Conservation (phyloP, 1,139 yeast genomes). For the Kodamaea fungicola region DNA sequence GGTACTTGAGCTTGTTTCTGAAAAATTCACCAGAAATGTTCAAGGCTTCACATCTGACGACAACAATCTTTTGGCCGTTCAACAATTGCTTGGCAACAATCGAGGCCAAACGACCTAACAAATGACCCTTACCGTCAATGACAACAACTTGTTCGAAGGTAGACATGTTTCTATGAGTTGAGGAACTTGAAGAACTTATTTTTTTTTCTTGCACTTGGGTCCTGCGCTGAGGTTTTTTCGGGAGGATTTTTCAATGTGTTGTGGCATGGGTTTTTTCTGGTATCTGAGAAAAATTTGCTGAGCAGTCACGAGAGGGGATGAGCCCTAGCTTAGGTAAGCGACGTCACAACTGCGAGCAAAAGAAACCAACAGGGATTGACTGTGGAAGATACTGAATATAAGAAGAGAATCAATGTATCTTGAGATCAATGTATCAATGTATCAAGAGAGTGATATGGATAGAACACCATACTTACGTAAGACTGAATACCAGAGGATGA, state of each 20-base stretch:
- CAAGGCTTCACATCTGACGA: constrained; percentile 96
- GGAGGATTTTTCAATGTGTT: not conserved
- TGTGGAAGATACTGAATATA: no score
- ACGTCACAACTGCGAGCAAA: no score
- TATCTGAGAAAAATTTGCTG: not conserved
- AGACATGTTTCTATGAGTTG: constrained; percentile 54
- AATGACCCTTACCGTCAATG: constrained; percentile 99
- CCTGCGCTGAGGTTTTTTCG: constrained; percentile 1
- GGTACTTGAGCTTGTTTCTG: constrained; percentile 99
- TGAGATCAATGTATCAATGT: no score
- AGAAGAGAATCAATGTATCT: no score
- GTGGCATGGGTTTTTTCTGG: constrained; percentile 5
- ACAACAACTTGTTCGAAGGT: constrained; percentile 95
- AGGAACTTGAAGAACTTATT: constrained; percentile 8
- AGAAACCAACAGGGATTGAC: no score
- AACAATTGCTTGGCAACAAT: constrained; percentile 97
- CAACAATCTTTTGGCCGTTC: constrained; percentile 96
- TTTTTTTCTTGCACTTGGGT: constrained; percentile 2
- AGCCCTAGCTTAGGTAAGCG: no score
- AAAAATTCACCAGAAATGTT: constrained; percentile 99
- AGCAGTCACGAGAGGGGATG: constrained; percentile 6
- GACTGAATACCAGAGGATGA: no score
- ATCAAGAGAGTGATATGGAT: no score
- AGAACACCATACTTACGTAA: no score
- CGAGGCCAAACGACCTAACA: constrained; percentile 99